These are phyloP conservation scores for Opeltia flavorubescens DNA, from an alignment of 495 filamentous ascomycete species.

Conservation along the genomic window DNA sequence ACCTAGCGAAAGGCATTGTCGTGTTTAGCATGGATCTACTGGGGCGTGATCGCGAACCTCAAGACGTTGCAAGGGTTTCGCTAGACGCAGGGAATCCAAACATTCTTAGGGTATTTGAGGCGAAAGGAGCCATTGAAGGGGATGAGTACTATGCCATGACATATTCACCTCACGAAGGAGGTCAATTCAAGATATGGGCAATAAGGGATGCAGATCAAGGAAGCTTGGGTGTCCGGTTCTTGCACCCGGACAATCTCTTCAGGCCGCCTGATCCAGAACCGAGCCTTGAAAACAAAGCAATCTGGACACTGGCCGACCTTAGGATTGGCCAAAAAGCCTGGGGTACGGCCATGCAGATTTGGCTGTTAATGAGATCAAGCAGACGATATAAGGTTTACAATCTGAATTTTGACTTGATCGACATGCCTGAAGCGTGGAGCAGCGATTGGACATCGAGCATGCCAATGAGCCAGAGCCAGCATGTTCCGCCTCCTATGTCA, in stretches of 20 bases:
- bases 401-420: constrained; percentile 39
- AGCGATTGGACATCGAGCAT: constrained; percentile 60
- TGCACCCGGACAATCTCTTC: constrained; percentile 46
- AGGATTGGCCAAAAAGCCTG: constrained; percentile 35
- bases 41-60: constrained; percentile 30
- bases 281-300: constrained; percentile 55
- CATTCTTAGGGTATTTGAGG: constrained; percentile 58
- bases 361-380: constrained; percentile 78
- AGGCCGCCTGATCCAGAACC: constrained; percentile 52
- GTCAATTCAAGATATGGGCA: constrained; percentile 93
- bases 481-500: constrained; percentile 35
- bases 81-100: constrained; percentile 61
- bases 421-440: constrained; percentile 44
- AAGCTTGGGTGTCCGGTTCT: constrained; percentile 51
- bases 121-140: constrained; percentile 33
- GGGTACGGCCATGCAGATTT: constrained; percentile 43
- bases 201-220: constrained; percentile 49
- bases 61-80: constrained; percentile 51
- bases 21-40: constrained; percentile 58
- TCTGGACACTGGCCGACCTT: constrained; percentile 84
- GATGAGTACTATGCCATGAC: constrained; percentile 63
- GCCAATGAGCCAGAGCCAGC: constrained; percentile 43
- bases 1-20: constrained; percentile 56
- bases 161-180: constrained; percentile 73
- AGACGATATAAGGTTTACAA: constrained; percentile 41